phyloP scores from a whole-genome alignment of 1,284 basidiomycete species.

The Heimioporus punctisporus region DNA sequence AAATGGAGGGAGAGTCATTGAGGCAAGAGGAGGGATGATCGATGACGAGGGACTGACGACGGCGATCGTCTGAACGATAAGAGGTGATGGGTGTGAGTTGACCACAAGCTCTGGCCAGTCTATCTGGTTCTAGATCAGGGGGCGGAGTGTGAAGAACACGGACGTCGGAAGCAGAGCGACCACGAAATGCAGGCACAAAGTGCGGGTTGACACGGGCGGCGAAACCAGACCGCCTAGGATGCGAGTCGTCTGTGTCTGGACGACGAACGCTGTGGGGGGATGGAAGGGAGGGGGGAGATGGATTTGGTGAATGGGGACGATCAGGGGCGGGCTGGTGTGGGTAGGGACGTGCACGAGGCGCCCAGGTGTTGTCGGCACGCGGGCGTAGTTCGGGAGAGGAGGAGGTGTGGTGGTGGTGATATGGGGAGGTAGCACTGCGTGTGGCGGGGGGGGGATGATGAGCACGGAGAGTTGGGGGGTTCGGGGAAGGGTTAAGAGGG shows the following conservation, averaged over 20 bases:
- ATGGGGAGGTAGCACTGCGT: not conserved
- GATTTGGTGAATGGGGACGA: not conserved
- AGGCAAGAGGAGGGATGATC: constrained; percentile 2
- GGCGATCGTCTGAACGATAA: constrained; percentile 9
- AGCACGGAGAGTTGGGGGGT: too few relatives aligned
- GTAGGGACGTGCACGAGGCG: constrained; percentile 21
- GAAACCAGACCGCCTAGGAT: constrained; percentile 9
- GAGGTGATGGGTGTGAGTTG: constrained; percentile 8
- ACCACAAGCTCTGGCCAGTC: constrained; percentile 32
- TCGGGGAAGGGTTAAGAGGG: too few relatives aligned
- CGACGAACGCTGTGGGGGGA: constrained; percentile 12
- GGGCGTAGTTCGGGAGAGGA: too few relatives aligned
- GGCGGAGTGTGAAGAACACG: constrained; percentile 21
- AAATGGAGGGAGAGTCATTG: not conserved
- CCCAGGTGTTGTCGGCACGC: constrained; percentile 6
- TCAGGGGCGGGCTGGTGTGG: constrained; percentile 16
- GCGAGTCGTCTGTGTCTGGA: not conserved
- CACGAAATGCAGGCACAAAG: constrained; percentile 13
- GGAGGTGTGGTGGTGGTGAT: too few relatives aligned
- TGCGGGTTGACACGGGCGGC: constrained; percentile 6
- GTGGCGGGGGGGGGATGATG: too few relatives aligned
- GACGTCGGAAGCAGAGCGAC: constrained; percentile 26
- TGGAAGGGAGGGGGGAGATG: not conserved
- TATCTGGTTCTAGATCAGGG: constrained; percentile 30
- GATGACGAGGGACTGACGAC: not conserved